Base-by-base conservation (phyloP, 1,284 basidiomycete species). In the Puccinia triticina region DNA sequence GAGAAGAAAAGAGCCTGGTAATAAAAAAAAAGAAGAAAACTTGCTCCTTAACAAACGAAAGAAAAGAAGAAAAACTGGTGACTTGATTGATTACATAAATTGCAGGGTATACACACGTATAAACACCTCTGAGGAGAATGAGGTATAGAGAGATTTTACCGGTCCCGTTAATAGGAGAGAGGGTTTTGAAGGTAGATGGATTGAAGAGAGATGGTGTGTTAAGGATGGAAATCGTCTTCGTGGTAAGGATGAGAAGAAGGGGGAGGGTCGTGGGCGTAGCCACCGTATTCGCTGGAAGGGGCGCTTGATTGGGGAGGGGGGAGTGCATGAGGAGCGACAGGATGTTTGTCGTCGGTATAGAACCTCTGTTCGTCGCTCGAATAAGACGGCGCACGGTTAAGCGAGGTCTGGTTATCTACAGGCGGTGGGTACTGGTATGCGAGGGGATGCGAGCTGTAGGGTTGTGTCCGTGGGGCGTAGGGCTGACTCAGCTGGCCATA, bases 311-410 rank as follows among this genome's bases (percentile, higher is more conserved):
- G 37, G 23, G 69, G 11, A 16, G 69, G 46, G 4, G 69, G 46
- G 12, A 40, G 18, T 7, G 53, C 72, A 57, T 75, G 57, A 10
- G 72, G 53, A 59, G 72, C 29, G 18, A 50, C 26, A 26, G 72
- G 16, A 40, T 37, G 53, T 32, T 79, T 79, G 11, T 79, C 77
- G 40, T 79, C 77, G 43, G 61, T 55, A 59, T 69, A 79, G 26
- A 34, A 46, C 10, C 77, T 26, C 2, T 32, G 46, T 53, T 79
- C 77, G 34, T 79, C 46, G 55, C 77, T 79, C 32, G 77, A 79
- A 37, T 79, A 79, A 14, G 77, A 79, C 34, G 77, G 77, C 12
- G 67, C 77, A 34, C 77, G 61, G 16, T 66, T 53, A 18, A 71
- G 53, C 32, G 18, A 40, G 32, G 0, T 66, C 53, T 53, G 66